These are phyloP conservation scores for Neurospora sp. DNA, from an alignment of 495 filamentous ascomycete genomes.

Conservation along the genomic window DNA sequence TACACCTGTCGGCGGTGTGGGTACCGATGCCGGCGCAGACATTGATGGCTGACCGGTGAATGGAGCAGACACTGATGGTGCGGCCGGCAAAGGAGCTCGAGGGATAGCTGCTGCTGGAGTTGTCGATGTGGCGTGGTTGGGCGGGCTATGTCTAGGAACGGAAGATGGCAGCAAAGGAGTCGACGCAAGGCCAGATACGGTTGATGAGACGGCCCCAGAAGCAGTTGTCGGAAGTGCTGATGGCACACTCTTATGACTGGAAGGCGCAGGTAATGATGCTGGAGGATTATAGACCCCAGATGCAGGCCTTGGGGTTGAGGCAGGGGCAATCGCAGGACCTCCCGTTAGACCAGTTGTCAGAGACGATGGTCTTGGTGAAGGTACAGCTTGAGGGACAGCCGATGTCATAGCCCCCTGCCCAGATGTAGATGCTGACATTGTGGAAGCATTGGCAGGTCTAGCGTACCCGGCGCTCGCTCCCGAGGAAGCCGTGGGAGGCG, in stretches of 20 bases:
- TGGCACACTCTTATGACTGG: neutral
- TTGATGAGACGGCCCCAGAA: neutral
- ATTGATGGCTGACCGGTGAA: neutral
- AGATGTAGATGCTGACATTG: neutral
- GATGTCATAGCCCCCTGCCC: neutral
- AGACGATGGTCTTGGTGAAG: neutral
- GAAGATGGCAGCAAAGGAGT: neutral
- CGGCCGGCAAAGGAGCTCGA: neutral
- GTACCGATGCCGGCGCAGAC: neutral
- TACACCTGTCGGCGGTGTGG: neutral
- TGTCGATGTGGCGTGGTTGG: neutral
- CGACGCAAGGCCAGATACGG: neutral
- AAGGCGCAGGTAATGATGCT: neutral
- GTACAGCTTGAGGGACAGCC: neutral
- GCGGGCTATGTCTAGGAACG: neutral
- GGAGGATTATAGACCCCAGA: neutral
- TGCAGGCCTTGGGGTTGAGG: neutral
- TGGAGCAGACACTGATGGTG: neutral
- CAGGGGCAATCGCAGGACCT: neutral
- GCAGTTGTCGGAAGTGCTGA: neutral
- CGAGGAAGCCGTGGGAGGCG: neutral
- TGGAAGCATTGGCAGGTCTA: neutral
- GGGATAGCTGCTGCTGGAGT: neutral
- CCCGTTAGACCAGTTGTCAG: neutral
- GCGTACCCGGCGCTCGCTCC: neutral